Base-by-base conservation (phyloP, 1,284 basidiomycete species). In the Tilletia caries region DNA sequence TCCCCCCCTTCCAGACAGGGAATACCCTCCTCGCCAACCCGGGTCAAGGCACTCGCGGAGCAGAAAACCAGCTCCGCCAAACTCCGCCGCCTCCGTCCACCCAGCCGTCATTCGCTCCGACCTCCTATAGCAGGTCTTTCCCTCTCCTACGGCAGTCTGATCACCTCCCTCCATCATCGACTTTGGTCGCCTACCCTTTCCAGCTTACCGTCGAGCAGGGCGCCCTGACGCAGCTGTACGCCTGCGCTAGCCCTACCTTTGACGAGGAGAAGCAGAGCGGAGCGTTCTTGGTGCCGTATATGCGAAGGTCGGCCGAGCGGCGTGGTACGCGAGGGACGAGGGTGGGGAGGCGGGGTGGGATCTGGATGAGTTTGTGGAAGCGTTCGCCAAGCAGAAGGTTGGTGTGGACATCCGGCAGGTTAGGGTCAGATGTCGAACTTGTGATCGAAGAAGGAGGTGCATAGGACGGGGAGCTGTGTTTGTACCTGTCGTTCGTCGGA, bases 141-240 rank as follows among this genome's bases (percentile, higher is more conserved):
- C 44, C 46, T 71, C 41, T 76, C 75, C 65, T 76, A 76, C 65
- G 75, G 75, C 25, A 33, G 20, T n/a, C n/a, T 76, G 10, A 1
- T 75, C n/a, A 54, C 60, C 23, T 10, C n/a, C n/a, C n/a, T n/a
- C 20, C 43, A 27, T 34, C 13, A 4, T 71, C 34, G 67, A 64
- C 67, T 62, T 60, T 13, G n/a, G 12, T 78, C 1, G 65, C 64
- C 2, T 69, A 69, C 3, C 73, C 73, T 10, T 67, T 76, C 33
- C 43, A 78, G 32, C 76, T 76, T 66, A 65, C 71, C 20, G 66
- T 75, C 0, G 66, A 73, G 20, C 76, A 79, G 2, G 83, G 83
- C 27, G 82, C 82, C 10, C 69, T 76, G 54, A 83, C 79, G 1
- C 78, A 78, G 69, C 72, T 82, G 1, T 84, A 81, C 68, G 81